Evolutionary conservation across 768 basidiomycete species (phyloP), one percentile per base, ranked within the genome.

Genomic region (Leccinum subtestaceum): DNA sequence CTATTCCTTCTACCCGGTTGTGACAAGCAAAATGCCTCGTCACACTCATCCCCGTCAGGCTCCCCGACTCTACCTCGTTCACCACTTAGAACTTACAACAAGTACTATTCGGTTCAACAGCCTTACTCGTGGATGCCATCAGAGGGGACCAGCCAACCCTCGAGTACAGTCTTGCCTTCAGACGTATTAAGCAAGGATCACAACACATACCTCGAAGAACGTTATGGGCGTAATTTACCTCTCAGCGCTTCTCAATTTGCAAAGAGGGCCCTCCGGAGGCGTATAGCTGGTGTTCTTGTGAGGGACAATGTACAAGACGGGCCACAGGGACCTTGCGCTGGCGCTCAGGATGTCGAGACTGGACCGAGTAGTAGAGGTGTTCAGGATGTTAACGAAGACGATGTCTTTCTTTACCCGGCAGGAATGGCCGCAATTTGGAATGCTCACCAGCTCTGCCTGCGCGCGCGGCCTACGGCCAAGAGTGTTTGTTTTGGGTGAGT

Each of bases 341-440:
- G 83, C 0, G 74, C 75, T 9, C 71, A 77, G 32, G 77, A 81
- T 56, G 70, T 78, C 3, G 72, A 76, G 29, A 68, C 85, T 1
- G 87, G 86, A 2, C 86, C 84, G 3, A 89, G 87, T 62, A 82
- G 79, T 31, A 78, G 91, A 59, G 88, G 89, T 19, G 86, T 89
- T 6, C 74, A 77, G 58, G 81, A 82, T 19, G 82, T 96, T 17
- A 81, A 83, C 2, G 93, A 96, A 70, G 81, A 89, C 40, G 96
- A 98, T 61, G 96, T 98, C 0, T 98, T 83, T 71, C 77, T 99
- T 25, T 95, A 81, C 66, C 83, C 93, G 1, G 84, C 86, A 0
- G 96, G 96, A 1, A 98, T 99, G 96, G 76, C 87, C 34, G 95
- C 96, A 2, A 96, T 99, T 53, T 99, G 92, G 91, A 88, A 81